Conservation (phyloP, 257 asterid species). For the Solanum raphanifolium region DNA sequence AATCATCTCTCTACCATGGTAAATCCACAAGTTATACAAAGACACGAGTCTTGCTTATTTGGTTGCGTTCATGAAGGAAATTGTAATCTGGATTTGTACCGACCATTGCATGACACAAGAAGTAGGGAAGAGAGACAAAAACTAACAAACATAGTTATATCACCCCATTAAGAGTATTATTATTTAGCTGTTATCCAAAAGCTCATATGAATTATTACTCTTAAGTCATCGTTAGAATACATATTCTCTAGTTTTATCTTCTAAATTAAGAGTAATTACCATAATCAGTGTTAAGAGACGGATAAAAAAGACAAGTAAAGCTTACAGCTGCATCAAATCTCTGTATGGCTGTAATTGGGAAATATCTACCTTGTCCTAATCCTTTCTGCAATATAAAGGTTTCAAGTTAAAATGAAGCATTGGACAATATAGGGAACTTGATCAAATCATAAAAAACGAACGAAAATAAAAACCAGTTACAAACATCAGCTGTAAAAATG, state of each 20-base stretch:
- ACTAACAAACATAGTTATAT: neutral
- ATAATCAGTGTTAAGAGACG: neutral
- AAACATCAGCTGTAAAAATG: slow-evolving; percentile 79
- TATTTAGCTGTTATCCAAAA: neutral
- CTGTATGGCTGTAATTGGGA: slow-evolving; percentile 94
- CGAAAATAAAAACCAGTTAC: neutral
- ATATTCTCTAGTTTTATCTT: neutral
- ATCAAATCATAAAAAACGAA: neutral
- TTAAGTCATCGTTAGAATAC: neutral
- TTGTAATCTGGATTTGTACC: neutral
- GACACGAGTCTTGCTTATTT: neutral
- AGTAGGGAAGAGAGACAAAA: neutral
- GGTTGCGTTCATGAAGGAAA: neutral
- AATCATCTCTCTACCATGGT: neutral
- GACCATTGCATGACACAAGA: neutral
- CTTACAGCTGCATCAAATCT: slow-evolving; percentile 95
- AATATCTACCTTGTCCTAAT: slow-evolving; percentile 54
- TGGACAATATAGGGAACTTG: neutral
- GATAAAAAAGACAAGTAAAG: neutral
- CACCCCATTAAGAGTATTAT: neutral
- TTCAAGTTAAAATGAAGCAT: neutral
- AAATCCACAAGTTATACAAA: neutral
- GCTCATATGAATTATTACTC: neutral
- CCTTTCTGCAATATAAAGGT: slow-evolving; percentile 40
- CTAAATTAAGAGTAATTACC: neutral